Conservation (phyloP, 2,329 filamentous ascomycete genomes). For the Macrophomina phaseolina region DNA sequence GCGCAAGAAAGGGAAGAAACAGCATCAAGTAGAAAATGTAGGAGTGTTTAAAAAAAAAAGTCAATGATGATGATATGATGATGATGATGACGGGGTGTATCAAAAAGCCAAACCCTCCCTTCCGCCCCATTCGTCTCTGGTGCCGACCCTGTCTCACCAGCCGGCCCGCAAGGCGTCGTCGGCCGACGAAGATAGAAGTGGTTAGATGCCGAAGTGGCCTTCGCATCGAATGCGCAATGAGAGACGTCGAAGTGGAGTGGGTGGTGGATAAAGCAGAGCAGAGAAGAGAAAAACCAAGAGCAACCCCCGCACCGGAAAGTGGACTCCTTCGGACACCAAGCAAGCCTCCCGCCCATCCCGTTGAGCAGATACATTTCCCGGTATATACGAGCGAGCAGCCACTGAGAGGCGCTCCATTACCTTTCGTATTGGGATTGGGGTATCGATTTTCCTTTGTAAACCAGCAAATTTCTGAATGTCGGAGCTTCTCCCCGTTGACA, state of each 20-base stretch:
- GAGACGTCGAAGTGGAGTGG: conserved; percentile 25
- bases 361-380: conserved; percentile 28
- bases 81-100: conserved; percentile 16
- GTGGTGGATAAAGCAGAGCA: conserved; percentile 8
- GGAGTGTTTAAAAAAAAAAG: conserved; percentile 6
- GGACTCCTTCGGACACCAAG: conserved; percentile 28
- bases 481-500: conserved; percentile 24
- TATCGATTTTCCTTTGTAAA: conserved; percentile 30
- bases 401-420: conserved; percentile 22
- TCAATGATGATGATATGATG: conserved; percentile 15
- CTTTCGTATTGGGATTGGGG: conserved; percentile 28
- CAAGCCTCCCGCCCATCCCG: conserved; percentile 26
- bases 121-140: not conserved
- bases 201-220: conserved; percentile 5
- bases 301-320: conserved; percentile 26
- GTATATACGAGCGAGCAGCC: conserved; percentile 28
- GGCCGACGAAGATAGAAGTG: conserved; percentile 10
- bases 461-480: conserved; percentile 28
- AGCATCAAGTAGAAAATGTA: conserved; percentile 16
- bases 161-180: conserved; percentile 5
- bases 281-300: conserved; percentile 25
- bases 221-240: conserved; percentile 24
- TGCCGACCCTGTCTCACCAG: conserved; percentile 10
- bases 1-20: not conserved
- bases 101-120: conserved; percentile 21